Evolutionary conservation across 2,329 filamentous ascomycete species (phyloP).

Genomic region (Neocucurbitaria cava): DNA sequence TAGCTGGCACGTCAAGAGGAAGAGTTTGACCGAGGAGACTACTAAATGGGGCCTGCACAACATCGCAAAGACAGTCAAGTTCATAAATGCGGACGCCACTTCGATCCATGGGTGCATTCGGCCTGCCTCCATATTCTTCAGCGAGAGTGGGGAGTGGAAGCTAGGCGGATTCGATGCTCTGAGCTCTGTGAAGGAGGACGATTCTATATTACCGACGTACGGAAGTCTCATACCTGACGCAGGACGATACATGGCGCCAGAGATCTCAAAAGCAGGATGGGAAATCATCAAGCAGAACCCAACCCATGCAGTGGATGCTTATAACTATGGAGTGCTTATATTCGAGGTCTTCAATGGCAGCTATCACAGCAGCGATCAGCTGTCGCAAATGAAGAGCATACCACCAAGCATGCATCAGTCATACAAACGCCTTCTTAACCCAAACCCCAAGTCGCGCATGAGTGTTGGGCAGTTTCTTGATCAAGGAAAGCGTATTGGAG

Average conservation of each 20-base stretch:
- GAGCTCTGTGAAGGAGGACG: constrained; percentile 95
- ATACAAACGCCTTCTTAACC: constrained; percentile 87
- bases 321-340: constrained; percentile 82
- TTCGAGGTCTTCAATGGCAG: constrained; percentile 92
- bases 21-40: constrained; percentile 87
- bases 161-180: constrained; percentile 91
- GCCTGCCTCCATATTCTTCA: constrained; percentile 87
- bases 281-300: constrained; percentile 85
- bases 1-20: constrained; percentile 87
- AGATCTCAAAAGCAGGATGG: constrained; percentile 88
- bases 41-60: constrained; percentile 95
- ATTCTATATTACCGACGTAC: constrained; percentile 90
- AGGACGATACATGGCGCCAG: constrained; percentile 83
- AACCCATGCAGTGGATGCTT: constrained; percentile 82
- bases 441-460: constrained; percentile 86
- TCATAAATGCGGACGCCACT: constrained; percentile 91
- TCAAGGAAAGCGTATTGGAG: constrained; percentile 79
- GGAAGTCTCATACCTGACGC: constrained; percentile 88
- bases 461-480: constrained; percentile 88
- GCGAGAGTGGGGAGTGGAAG: constrained; percentile 98
- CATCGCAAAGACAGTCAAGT: constrained; percentile 91
- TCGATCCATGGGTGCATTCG: constrained; percentile 90
- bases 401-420: constrained; percentile 87
- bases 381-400: constrained; percentile 83
- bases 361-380: constrained; percentile 77